Base-by-base conservation (phyloP, 495 filamentous ascomycete genomes). In the Thozetella sp. region DNA sequence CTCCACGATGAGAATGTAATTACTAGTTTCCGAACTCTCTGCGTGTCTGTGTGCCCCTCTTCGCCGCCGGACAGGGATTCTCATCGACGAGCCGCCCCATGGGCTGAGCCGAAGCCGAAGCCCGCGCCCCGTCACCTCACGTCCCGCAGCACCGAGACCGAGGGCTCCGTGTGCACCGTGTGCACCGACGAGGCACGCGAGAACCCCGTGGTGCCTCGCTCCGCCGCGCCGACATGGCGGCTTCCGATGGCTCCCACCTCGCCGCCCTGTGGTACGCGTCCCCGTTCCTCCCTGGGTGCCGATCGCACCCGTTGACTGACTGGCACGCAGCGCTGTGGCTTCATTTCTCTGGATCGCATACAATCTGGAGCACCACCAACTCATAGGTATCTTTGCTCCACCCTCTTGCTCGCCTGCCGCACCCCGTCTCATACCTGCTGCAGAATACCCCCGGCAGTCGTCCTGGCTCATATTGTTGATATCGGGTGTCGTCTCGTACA, bases 371-470 rank as follows among this genome's bases (percentile, higher is more conserved):
- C 72, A 70, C 30, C 77, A 82, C 52, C 74, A 75, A n/a, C 68
- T 80, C 25, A 73, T 76, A 48, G 75, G 79, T 78, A 55, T 40
- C 54, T 51, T 1, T 10, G 6, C 1, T n/a, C 22, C 40, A 48
- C 17, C 25, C 34, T 30, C 40, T 3, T 25, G 13, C n/a, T 43
- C 55, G 43, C 57, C 25, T 43, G 22, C 2, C 25, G 19, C 23
- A 40, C 17, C 50, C 57, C 63, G 19, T 67, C 51, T 37, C 19
- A 56, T 22, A 61, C 55, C 6, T 19, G n/a, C 1, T 43, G 55
- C 57, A 80, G 78, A 77, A 63, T 68, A 76, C 24, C 77, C 76
- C 6, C 68, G 75, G 12, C 67, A 76, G n/a, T 80, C 78, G 22
- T 75, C 73, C 19, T 56, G 75, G 6, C 55, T 73, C 1, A 58